phyloP scores from a whole-genome alignment of 192 early-diverging fungal genomes.

The Chytriomyces sp. region DNA sequence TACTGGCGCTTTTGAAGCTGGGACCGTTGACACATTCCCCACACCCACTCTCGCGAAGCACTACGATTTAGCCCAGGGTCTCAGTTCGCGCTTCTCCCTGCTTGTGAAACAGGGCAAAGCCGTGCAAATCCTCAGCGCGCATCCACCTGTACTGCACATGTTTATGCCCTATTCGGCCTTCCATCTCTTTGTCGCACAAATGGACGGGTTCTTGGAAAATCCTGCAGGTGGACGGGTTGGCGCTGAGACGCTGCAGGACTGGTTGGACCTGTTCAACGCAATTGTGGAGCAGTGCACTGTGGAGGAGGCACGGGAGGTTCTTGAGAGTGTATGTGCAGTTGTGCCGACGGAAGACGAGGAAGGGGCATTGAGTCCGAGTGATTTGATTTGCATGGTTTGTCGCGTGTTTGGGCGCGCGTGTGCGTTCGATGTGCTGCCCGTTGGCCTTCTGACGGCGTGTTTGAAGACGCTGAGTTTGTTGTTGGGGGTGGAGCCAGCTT shows the following conservation, averaged over 20 bases:
- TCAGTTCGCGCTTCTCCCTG: not conserved
- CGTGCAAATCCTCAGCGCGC: slow-evolving; percentile 21
- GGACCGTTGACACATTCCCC: not conserved
- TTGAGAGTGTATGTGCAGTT: slow-evolving; percentile 31
- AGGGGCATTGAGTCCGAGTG: slow-evolving; percentile 22
- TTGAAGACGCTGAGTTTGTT: slow-evolving; percentile 39
- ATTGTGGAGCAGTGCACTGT: slow-evolving; percentile 33
- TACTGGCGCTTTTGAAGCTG: slow-evolving; percentile 31
- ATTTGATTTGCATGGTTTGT: slow-evolving; percentile 40
- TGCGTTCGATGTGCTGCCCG: slow-evolving; percentile 24
- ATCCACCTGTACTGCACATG: slow-evolving; percentile 26
- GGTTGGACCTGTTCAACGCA: slow-evolving; percentile 39
- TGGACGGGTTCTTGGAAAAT: slow-evolving; percentile 46
- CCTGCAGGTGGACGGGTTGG: not conserved
- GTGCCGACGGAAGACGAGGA: not conserved
- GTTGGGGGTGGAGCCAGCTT: slow-evolving; percentile 27
- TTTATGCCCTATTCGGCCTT: slow-evolving; percentile 44
- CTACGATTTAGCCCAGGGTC: not conserved
- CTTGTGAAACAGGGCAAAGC: slow-evolving; percentile 17
- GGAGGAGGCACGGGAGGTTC: slow-evolving; percentile 11
- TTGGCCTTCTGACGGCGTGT: slow-evolving; percentile 40
- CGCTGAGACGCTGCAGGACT: slow-evolving; percentile 27
- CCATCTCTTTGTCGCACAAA: slow-evolving; percentile 40
- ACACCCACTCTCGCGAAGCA: not conserved
- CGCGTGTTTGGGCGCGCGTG: slow-evolving; percentile 39